phyloP scores from a whole-genome alignment of 2,329 filamentous ascomycete species.

The Aspergillus felis region DNA sequence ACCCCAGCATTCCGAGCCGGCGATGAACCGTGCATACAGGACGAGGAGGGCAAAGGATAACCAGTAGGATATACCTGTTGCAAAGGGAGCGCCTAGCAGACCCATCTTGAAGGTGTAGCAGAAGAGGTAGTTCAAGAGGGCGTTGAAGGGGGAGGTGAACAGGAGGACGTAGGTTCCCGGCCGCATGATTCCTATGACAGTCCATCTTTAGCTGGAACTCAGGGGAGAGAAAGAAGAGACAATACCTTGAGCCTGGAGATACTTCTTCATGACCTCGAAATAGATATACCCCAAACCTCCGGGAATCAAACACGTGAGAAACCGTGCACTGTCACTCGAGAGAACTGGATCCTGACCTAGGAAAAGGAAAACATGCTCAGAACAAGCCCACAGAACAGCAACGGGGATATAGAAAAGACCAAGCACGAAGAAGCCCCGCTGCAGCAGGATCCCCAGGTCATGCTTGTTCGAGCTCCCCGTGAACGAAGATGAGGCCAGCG shows the following conservation, averaged over 20 bases:
- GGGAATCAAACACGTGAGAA: constrained; percentile 69
- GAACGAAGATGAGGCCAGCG: constrained; percentile 75
- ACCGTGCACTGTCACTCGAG: constrained; percentile 67
- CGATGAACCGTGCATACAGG: constrained; percentile 66
- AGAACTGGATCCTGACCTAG: constrained; percentile 77
- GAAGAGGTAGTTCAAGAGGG: constrained; percentile 61
- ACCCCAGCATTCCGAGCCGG: constrained; percentile 74
- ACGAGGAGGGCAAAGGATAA: constrained; percentile 72
- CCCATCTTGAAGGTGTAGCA: constrained; percentile 68
- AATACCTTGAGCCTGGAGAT: constrained; percentile 54
- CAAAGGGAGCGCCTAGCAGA: constrained; percentile 73
- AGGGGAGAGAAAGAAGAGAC: neutral
- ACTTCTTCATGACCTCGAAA: constrained; percentile 72
- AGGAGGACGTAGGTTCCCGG: constrained; percentile 61
- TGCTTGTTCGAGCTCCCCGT: constrained; percentile 76
- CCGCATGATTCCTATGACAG: constrained; percentile 54
- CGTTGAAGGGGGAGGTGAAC: constrained; percentile 59
- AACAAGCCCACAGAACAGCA: constrained; percentile 68
- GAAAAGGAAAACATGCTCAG: constrained; percentile 67
- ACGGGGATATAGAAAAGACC: constrained; percentile 69
- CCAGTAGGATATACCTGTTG: constrained; percentile 85
- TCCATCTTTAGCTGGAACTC: neutral
- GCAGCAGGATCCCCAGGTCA: constrained; percentile 73
- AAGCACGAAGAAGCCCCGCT: constrained; percentile 70
- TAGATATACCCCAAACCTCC: constrained; percentile 83